Evolutionary conservation across 1,284 basidiomycete species (phyloP), one percentile per base, ranked within the genome.

Genomic region (Inonotus hispidus): DNA sequence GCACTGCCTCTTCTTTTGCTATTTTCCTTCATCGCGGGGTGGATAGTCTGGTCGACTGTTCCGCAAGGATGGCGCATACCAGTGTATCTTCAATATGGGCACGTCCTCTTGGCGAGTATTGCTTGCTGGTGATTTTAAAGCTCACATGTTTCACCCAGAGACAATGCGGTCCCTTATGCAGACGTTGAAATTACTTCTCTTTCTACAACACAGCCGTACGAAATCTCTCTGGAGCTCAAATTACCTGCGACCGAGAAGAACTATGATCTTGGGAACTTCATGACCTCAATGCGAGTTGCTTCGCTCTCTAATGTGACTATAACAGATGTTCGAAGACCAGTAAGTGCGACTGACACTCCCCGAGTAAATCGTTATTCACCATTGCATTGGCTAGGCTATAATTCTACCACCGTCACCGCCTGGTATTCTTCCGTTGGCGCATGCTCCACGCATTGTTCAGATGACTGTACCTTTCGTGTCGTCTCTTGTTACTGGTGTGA

Each of bases 21-120:
- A 62, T 71, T 87, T 7, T 89, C 90, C 11, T 63, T 82, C 8
- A 77, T 78, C 63, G 83, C 89, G 7, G 90, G 89, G 2, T 84
- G 80, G 73, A 71, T 83, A 56, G 86, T 92, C 3, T 91, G 89
- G 88, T 82, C 75, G 64, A 85, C 74, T 65, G 77, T 84, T 4
- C 85, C 88, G 14, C 78, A 82, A 3, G 78, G 81, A 38, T 92
- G 90, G 90, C 76, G 84, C 63, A 71, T 77, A 7, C 79, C 84
- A 7, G 63, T 90, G 27, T 83, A 84, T 70, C 74, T 92, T 14
- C 88, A 90, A 74, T 92, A 90, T 66, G 89, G 89, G 89, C 90
- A 71, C 38, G 82, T 71, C 21, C 5, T 38, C 4, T 38, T 16
- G n/a, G 45, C 7, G 32, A 23, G 13, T 21, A 32, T 60, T 53